Evolutionary conservation across 2,329 filamentous ascomycete genomes (phyloP).

Genomic region (Cytospora piceae): DNA sequence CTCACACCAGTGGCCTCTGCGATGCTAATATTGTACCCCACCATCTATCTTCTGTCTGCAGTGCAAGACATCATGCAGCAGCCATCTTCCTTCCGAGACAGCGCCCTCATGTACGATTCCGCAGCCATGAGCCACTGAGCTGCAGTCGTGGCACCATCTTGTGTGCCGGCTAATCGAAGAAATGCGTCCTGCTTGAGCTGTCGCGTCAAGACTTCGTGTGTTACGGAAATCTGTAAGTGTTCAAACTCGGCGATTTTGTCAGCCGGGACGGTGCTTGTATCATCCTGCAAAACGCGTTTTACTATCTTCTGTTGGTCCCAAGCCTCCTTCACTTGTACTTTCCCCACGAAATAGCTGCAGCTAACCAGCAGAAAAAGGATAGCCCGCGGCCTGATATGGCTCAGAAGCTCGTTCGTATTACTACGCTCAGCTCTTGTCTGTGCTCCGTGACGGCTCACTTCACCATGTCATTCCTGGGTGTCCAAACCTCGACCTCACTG

Average conservation of each 20-base stretch:
- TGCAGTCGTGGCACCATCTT: slow-evolving; percentile 11
- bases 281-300: neutral
- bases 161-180: slow-evolving; percentile 3
- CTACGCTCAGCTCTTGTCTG: neutral
- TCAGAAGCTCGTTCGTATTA: neutral
- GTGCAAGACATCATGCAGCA: slow-evolving; percentile 27
- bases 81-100: slow-evolving; percentile 1
- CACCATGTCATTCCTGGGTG: neutral
- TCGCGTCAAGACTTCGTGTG: slow-evolving; percentile 13
- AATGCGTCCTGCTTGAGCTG: slow-evolving; percentile 13
- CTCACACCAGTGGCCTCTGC: neutral
- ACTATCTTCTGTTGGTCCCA: neutral
- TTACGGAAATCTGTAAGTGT: neutral
- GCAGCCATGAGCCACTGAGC: slow-evolving; percentile 1
- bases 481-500: neutral
- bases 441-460: neutral
- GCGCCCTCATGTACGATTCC: slow-evolving; percentile 18
- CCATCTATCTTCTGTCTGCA: slow-evolving; percentile 10
- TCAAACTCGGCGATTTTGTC: neutral
- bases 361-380: neutral
- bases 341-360: neutral
- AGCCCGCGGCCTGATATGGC: neutral
- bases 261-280: neutral
- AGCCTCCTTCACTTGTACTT: neutral
- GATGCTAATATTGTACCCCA: neutral